Evolutionary conservation across 306 rosid species (phyloP), one percentile per base, ranked within the genome.

Genomic region (Citrullus mucosospermus): DNA sequence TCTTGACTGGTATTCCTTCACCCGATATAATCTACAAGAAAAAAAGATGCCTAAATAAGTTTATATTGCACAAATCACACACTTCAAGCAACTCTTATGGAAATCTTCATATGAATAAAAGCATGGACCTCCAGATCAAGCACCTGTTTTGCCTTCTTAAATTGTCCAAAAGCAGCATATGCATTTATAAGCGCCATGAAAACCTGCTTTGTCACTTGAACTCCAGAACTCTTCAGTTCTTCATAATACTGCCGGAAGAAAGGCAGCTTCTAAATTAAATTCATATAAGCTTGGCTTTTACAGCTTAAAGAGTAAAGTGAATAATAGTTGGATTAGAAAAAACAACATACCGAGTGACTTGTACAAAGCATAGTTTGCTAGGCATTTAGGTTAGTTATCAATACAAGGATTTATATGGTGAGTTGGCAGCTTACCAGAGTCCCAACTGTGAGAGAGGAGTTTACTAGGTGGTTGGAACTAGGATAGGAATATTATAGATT

Each of bases 121-220:
- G 30, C 32, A 38, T 38, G 68, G 12, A 61, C 36, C 57, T 56
- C n/a, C 43, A 70, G 69, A 54, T 62, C 8, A 65, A 76, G 73
- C 85, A 95, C 98, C 97, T 89, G 89, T 87, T 91, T 92, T 84
- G 96, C 98, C 87, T 88, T 91, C 84, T 92, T 92, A 80, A 86
- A 85, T 66, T 88, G 88, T 77, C 98, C 98, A 79, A 85, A 85
- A 75, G 84, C 79, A 75, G 92, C 91, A 82, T 91, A 95, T 46
- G 92, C 91, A 85, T 85, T 86, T 78, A 95, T 36, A 62, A 92
- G 96, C 63, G 97, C 89, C 88, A 91, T 84, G 82, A 69, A 89
- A 87, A 87, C 14, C 6, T 87, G 89, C 81, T 85, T 92, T 8
- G 93, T 85, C 9, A 20, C 53, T 59, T 53, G 78, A 82, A 68